These are phyloP conservation scores for Wallacemonas sp. DNA, from an alignment of 208 protist species.

Conservation along the genomic window DNA sequence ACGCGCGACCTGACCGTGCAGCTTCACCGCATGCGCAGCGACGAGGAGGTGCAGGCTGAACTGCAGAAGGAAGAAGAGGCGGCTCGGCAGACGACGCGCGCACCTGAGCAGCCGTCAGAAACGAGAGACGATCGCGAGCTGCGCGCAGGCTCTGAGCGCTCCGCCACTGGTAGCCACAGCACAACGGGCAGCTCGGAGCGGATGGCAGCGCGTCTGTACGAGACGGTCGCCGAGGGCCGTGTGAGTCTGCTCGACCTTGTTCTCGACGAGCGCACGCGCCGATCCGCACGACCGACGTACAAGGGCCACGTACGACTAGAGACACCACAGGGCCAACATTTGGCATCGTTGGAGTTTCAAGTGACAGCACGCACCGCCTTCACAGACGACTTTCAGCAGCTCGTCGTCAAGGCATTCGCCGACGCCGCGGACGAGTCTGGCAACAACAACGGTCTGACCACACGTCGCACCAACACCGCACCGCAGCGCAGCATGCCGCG, in stretches of 20 bases:
- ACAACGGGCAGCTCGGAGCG: slow-evolving; percentile 4
- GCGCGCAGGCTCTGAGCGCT: background rate
- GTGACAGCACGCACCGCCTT: slow-evolving; percentile 80
- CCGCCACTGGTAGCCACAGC: background rate
- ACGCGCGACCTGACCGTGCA: slow-evolving; percentile 82
- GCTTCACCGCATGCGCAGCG: slow-evolving; percentile 77
- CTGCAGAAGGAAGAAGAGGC: background rate
- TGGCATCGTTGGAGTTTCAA: slow-evolving; percentile 84
- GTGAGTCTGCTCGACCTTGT: slow-evolving; percentile 66
- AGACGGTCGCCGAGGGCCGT: slow-evolving; percentile 80
- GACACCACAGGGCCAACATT: slow-evolving; percentile 40
- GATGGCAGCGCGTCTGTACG: slow-evolving; percentile 63
- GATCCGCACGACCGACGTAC: slow-evolving; percentile 55
- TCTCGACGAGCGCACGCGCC: slow-evolving; percentile 25
- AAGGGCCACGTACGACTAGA: slow-evolving; percentile 70
- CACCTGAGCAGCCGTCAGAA: background rate
- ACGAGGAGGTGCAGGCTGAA: slow-evolving; percentile 51
- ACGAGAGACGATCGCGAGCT: background rate
- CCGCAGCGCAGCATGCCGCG: slow-evolving; percentile 18
- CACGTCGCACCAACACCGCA: background rate
- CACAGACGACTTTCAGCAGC: slow-evolving; percentile 48
- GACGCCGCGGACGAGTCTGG: background rate
- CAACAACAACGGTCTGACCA: background rate
- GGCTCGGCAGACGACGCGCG: background rate
- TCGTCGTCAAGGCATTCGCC: slow-evolving; percentile 19